Percentiles rank a stretch among this genome's conserved stretches.
phyloP scores from a whole-genome alignment of 495 filamentous ascomycete genomes.

The Neurospora hispaniola region DNA sequence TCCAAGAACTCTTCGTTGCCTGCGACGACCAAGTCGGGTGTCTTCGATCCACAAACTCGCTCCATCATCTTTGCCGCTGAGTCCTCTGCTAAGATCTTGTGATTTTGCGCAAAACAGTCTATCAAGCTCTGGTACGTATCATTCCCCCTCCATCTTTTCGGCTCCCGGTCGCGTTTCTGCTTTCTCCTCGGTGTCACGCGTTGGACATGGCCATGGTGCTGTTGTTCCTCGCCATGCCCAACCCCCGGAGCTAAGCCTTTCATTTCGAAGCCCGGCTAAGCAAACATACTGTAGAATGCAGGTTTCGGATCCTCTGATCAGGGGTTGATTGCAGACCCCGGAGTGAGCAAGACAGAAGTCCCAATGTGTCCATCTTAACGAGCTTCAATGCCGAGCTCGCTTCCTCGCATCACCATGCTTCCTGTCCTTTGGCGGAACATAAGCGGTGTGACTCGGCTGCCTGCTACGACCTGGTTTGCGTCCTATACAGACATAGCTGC shows the following conservation, averaged over 20 bases:
- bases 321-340: neutral
- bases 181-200: neutral
- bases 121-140: neutral
- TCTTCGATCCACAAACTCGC: neutral
- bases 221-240: neutral
- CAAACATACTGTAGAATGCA: neutral
- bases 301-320: neutral
- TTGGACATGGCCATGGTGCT: neutral
- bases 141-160: neutral
- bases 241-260: neutral
- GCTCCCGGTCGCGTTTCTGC: neutral
- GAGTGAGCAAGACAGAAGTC: neutral
- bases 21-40: neutral
- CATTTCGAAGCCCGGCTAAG: neutral
- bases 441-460: slow-evolving; percentile 11
- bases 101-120: neutral
- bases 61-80: neutral
- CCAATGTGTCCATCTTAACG: neutral
- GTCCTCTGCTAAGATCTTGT: neutral
- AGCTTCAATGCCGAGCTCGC: slow-evolving; percentile 11
- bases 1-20: neutral
- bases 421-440: slow-evolving; percentile 13
- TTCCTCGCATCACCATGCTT: slow-evolving; percentile 20
- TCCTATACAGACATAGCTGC: slow-evolving; percentile 47
- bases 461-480: slow-evolving; percentile 33